These are phyloP conservation scores for Henckelia pumila DNA, from an alignment of 257 asterid species.

Conservation along the genomic window DNA sequence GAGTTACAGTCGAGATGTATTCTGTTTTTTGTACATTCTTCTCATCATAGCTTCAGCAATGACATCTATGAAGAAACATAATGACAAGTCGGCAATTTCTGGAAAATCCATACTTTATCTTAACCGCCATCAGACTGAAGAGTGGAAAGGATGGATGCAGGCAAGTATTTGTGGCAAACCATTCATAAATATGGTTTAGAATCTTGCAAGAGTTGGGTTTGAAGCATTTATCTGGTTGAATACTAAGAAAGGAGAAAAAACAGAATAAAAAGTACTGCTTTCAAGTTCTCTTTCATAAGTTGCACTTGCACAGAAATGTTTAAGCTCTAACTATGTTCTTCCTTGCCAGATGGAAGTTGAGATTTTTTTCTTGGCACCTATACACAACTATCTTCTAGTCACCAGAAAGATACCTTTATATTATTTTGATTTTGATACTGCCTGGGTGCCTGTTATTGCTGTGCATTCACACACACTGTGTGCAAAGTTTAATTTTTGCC, in stretches of 20 bases:
- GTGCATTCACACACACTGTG: neutral
- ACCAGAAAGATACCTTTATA: neutral
- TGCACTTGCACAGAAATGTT: neutral
- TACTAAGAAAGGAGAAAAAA: neutral
- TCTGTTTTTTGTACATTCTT: constrained; percentile 70
- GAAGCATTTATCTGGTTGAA: neutral
- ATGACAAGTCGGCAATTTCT: constrained; percentile 82
- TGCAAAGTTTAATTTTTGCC: neutral
- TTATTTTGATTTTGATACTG: constrained; percentile 1
- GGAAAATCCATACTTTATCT: constrained; percentile 85
- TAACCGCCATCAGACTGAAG: constrained; percentile 95
- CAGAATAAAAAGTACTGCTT: neutral
- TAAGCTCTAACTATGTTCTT: neutral
- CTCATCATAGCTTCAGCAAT: constrained; percentile 78
- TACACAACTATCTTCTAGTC: neutral
- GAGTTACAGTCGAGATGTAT: constrained; percentile 95
- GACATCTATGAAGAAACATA: constrained; percentile 86
- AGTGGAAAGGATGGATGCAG: constrained; percentile 99
- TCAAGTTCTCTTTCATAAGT: neutral
- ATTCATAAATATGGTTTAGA: neutral
- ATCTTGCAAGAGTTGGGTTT: neutral
- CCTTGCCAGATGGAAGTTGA: neutral
- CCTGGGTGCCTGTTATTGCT: neutral
- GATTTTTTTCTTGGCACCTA: constrained; percentile 12
- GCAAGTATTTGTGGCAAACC: constrained; percentile 40